Evolutionary conservation across 192 early-diverging fungal genomes (phyloP).

Genomic region (Mycoemilia scoparia): DNA sequence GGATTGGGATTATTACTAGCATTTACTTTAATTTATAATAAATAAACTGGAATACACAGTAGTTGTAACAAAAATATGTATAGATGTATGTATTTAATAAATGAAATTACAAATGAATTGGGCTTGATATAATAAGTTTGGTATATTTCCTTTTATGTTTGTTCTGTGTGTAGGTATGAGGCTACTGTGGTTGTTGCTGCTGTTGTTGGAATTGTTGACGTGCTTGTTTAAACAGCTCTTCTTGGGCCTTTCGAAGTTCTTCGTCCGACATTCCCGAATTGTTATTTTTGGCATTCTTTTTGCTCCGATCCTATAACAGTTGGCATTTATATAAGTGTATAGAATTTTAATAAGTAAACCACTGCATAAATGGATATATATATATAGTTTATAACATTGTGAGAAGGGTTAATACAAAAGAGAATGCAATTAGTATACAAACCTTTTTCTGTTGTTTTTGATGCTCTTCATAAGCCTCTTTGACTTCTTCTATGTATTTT

Average conservation of each 20-base stretch:
- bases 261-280: constrained; percentile 73
- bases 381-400: too few species aligned
- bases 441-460: constrained; percentile 44
- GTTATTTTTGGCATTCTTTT: constrained; percentile 51
- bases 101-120: not conserved
- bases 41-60: too few species aligned
- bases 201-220: constrained; percentile 47
- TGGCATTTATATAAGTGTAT: too few species aligned
- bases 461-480: constrained; percentile 78
- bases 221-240: constrained; percentile 77
- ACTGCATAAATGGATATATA: too few species aligned
- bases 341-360: not conserved
- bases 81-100: constrained; percentile 2
- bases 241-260: constrained; percentile 66
- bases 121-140: too few species aligned
- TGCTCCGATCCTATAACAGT: constrained; percentile 63
- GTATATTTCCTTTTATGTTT: too few species aligned
- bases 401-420: too few species aligned
- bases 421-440: too few species aligned
- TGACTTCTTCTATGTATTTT: constrained; percentile 70
- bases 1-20: too few species aligned
- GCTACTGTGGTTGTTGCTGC: constrained; percentile 3
- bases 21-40: too few species aligned
- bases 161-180: not conserved
- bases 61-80: too few species aligned